Evolutionary conservation across 106 monocot genomes (phyloP).

Genomic region (Allium sativum): DNA sequence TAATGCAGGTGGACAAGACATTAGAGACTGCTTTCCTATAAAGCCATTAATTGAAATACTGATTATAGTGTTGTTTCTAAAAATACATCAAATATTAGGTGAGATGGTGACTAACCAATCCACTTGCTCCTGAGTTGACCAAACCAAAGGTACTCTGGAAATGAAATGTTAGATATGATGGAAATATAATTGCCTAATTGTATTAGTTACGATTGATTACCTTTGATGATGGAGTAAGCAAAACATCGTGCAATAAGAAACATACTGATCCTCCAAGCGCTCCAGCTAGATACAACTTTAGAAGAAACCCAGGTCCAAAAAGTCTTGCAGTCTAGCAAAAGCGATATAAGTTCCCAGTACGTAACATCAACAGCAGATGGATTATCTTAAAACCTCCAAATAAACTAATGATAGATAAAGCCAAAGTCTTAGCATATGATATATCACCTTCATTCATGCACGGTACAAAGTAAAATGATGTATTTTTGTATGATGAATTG

Average conservation of each 20-base stretch:
- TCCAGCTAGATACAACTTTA: slow-evolving; percentile 78
- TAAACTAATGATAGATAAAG: neutral
- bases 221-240: slow-evolving; percentile 28
- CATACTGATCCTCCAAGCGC: slow-evolving; percentile 73
- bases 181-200: neutral
- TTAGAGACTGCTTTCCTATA: no score
- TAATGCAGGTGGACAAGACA: no score
- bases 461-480: no score
- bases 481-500: neutral
- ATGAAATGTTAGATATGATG: neutral
- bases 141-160: slow-evolving; percentile 41
- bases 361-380: no score
- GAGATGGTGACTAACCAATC: slow-evolving; percentile 36
- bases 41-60: neutral
- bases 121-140: slow-evolving; percentile 36
- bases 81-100: neutral
- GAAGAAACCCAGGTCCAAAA: slow-evolving; percentile 74
- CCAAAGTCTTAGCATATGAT: no score
- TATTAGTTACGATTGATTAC: slow-evolving; percentile 12
- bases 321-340: slow-evolving; percentile 46
- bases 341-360: neutral
- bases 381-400: neutral
- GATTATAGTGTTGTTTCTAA: no score
- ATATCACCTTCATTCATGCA: no score
- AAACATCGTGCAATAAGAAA: slow-evolving; percentile 45